Evolutionary conservation across 1,284 basidiomycete species (phyloP), one percentile per base, ranked within the genome.

Genomic region (Baeospora myosura): DNA sequence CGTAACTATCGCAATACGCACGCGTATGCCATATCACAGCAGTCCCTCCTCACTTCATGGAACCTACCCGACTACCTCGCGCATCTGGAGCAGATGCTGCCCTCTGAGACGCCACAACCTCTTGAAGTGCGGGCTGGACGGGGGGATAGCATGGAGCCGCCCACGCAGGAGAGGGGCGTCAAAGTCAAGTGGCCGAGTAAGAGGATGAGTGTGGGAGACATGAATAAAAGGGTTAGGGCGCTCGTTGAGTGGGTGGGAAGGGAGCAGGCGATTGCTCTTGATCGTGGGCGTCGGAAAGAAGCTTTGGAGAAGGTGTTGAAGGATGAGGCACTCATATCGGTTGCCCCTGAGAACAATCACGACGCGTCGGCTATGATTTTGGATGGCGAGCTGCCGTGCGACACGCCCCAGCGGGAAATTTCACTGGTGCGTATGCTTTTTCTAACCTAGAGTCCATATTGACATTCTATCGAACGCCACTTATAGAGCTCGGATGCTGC

Each of bases 111-210:
- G 5, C 92, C 90, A 1, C 73, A 74, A 41, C 86, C 88, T 0
- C 69, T 95, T 28, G 78, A 86, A 54, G 80, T 95, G 30, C 76
- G 78, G 43, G 69, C 60, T 47, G 50, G 65, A 46, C 44, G 68
- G 49, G 63, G 60, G 3, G 73, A 72, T 47, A 65, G 68, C 48
- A 47, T 70, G 16, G 81, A 82, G 44, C n/a, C n/a, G n/a, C 65
- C 69, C 49, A 78, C 74, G 5, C 72, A 81, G 51, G 94, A 97
- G 60, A 74, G 90, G 30, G 88, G 92, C 1, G 90, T 93, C 18
- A 88, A 91, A 60, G 86, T 97, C 44, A 88, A 89, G 53, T 98
- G 91, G 81, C 95, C 95, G 0, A 78, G 81, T 49, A 95, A 96
- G 62, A 76, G 95, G 40, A 92, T 86, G 76, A 96, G 93, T 51